Conservation (phyloP, 805 yeast species). For the Aciculoconidium aculeatum region DNA sequence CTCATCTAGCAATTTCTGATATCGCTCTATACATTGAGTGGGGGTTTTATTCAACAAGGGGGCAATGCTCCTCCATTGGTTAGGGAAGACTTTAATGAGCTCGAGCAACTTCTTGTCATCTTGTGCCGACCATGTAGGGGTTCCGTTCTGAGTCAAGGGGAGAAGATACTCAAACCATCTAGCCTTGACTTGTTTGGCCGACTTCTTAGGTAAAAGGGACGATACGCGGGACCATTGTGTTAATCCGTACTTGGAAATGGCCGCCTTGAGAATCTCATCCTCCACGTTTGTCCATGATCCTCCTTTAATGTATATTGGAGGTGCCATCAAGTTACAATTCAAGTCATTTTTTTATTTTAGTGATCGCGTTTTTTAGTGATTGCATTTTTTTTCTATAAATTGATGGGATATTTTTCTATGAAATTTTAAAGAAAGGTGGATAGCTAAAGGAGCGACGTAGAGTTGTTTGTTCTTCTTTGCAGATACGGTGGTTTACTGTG, state of each 20-base stretch:
- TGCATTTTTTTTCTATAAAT: too few species aligned
- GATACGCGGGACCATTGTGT: constrained; percentile 95
- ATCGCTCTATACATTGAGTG: constrained; percentile 78
- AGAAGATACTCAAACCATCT: constrained; percentile 88
- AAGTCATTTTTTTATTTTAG: too few species aligned
- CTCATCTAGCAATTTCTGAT: constrained; percentile 63
- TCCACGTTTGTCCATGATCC: constrained; percentile 85
- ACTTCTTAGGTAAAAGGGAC: constrained; percentile 75
- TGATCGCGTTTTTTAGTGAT: too few species aligned
- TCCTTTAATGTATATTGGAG: constrained; percentile 71
- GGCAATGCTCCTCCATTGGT: constrained; percentile 94
- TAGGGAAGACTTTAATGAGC: constrained; percentile 69
- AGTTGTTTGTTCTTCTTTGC: too few species aligned
- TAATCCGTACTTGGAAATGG: constrained; percentile 87
- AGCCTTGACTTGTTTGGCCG: constrained; percentile 87
- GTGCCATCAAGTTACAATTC: constrained; percentile 20
- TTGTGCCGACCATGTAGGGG: constrained; percentile 60
- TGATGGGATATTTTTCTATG: too few species aligned
- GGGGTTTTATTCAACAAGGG: constrained; percentile 79
- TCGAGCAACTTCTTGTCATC: constrained; percentile 72
- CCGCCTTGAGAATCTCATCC: constrained; percentile 86
- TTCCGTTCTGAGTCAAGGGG: constrained; percentile 53
- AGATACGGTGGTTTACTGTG: too few species aligned
- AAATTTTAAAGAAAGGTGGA: too few species aligned
- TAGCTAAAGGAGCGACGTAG: too few species aligned